Evolutionary conservation across 129 eudicot genomes (phyloP).

Genomic region (Arctium lappa): DNA sequence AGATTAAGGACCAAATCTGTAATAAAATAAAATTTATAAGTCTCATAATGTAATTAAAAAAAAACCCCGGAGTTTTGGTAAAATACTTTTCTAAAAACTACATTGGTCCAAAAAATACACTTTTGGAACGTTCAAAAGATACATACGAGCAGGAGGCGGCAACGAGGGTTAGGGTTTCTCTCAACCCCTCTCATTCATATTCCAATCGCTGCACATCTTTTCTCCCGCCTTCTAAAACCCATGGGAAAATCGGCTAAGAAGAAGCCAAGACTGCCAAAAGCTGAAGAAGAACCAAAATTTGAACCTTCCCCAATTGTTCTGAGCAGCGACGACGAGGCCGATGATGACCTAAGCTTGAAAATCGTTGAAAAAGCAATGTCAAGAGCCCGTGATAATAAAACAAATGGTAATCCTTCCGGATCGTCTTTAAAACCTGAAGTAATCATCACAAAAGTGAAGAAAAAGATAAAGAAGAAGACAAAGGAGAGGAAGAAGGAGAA

Average conservation of each 20-base stretch:
- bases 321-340: conserved; percentile 59
- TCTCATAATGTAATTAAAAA: too few species aligned
- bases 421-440: conserved; percentile 1
- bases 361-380: conserved; percentile 58
- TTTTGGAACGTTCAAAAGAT: conserved; percentile 3
- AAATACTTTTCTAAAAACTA: too few species aligned
- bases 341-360: conserved; percentile 77
- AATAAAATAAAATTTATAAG: too few species aligned
- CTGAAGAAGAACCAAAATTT: conserved; percentile 18
- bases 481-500: conserved; percentile 28
- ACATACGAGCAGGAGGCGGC: conserved; percentile 12
- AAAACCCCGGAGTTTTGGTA: too few species aligned
- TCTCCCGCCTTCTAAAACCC: not conserved
- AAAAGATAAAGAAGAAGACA: conserved; percentile 41
- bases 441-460: conserved; percentile 22
- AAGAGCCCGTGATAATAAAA: conserved; percentile 17
- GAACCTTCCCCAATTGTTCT: conserved; percentile 16
- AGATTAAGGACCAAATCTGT: too few species aligned
- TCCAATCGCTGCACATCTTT: conserved; percentile 8
- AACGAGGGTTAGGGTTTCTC: conserved; percentile 33
- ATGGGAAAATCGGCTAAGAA: conserved; percentile 31
- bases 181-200: not conserved
- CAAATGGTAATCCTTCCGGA: not conserved
- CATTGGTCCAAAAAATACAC: too few species aligned
- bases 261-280: conserved; percentile 22